Conservation (phyloP, 2,329 filamentous ascomycete species). For the Penicillium sp. region DNA sequence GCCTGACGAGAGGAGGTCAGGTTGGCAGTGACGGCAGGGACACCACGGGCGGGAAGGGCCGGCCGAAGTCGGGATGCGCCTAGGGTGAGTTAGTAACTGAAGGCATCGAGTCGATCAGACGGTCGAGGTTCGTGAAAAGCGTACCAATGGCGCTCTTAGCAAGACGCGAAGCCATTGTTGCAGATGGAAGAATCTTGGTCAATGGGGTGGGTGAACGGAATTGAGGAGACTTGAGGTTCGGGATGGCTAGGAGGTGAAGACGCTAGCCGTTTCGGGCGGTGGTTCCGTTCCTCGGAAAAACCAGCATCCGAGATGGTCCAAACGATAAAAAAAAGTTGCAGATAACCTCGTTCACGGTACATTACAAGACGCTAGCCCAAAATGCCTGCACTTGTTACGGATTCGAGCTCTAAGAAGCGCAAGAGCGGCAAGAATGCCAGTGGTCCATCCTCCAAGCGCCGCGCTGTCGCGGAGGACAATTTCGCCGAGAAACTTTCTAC, state of each 20-base stretch:
- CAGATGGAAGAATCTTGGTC: slow-evolving; percentile 55
- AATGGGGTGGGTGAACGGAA: slow-evolving; percentile 41
- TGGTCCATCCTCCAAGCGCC: slow-evolving; percentile 44
- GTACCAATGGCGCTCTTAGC: slow-evolving; percentile 92
- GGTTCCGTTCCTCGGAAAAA: slow-evolving; percentile 34
- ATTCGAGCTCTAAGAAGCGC: slow-evolving; percentile 40
- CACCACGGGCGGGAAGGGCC: slow-evolving; percentile 66
- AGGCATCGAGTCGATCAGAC: slow-evolving; percentile 16
- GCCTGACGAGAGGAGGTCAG: slow-evolving; percentile 67
- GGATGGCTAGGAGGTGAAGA: slow-evolving; percentile 41
- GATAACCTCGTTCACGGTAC: slow-evolving; percentile 8
- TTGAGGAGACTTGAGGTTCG: slow-evolving; percentile 43
- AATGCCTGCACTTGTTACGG: slow-evolving; percentile 32
- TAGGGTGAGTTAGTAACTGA: slow-evolving; percentile 48
- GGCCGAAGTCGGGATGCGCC: slow-evolving; percentile 90
- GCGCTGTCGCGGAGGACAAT: slow-evolving; percentile 49
- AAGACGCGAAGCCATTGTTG: slow-evolving; percentile 96
- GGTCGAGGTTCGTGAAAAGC: slow-evolving; percentile 45
- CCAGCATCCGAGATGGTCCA: slow-evolving; percentile 29
- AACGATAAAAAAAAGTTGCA: slow-evolving; percentile 31
- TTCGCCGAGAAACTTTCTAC: slow-evolving; percentile 59
- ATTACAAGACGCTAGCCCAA: slow-evolving; percentile 17
- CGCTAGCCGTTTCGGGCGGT: slow-evolving; percentile 35
- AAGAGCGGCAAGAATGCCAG: slow-evolving; percentile 39
- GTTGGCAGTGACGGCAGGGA: slow-evolving; percentile 72